Conservation (phyloP, 371 early-diverging fungal species). For the Mucor mucedo region DNA sequence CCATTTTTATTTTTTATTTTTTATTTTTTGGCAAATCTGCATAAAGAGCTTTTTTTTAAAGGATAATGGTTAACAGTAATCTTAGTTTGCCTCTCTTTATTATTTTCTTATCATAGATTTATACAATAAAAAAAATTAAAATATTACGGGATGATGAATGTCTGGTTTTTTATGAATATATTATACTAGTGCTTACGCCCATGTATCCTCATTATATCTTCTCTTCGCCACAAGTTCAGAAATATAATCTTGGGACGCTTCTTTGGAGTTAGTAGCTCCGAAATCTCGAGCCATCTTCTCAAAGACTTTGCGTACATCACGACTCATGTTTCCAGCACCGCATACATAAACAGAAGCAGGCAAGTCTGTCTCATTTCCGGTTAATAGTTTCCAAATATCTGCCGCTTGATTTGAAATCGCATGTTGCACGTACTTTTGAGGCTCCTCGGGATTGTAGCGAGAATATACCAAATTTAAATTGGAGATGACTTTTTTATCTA, state of each 20-base stretch:
- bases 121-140: too few relatives aligned
- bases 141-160: too few relatives aligned
- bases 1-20: too few relatives aligned
- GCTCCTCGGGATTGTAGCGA: neutral
- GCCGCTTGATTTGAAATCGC: slow-evolving; percentile 41
- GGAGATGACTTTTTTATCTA: too few relatives aligned
- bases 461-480: too few relatives aligned
- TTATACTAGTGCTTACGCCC: slow-evolving; percentile 20
- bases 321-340: slow-evolving; percentile 51
- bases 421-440: slow-evolving; percentile 50
- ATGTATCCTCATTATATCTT: slow-evolving; percentile 52
- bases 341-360: slow-evolving; percentile 46
- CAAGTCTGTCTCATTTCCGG: slow-evolving; percentile 13
- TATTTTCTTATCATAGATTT: too few relatives aligned
- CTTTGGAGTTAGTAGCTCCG: slow-evolving; percentile 30
- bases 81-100: too few relatives aligned
- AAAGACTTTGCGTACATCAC: slow-evolving; percentile 50
- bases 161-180: too few relatives aligned
- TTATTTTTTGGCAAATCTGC: too few relatives aligned
- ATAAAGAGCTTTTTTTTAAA: too few relatives aligned
- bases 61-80: too few relatives aligned
- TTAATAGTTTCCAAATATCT: slow-evolving; percentile 34
- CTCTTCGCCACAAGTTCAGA: slow-evolving; percentile 31
- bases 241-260: slow-evolving; percentile 38
- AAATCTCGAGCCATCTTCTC: slow-evolving; percentile 38